These are phyloP conservation scores for Dysphania ambrosioides DNA, from an alignment of 148 eudicot genomes.

Conservation along the genomic window DNA sequence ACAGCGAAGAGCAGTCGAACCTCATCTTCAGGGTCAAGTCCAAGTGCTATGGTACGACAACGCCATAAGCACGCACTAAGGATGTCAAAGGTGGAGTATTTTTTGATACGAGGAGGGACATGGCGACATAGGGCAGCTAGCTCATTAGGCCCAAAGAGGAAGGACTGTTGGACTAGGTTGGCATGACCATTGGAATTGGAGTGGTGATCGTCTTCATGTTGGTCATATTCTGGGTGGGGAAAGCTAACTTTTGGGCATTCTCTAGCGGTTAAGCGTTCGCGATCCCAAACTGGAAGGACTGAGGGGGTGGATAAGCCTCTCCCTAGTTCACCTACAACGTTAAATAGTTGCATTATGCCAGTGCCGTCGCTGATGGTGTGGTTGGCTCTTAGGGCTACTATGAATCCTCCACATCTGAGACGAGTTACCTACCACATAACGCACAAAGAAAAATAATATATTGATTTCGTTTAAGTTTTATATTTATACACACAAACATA, in stretches of 20 bases:
- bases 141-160: conserved; percentile 32
- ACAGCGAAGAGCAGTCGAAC: conserved; percentile 24
- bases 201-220: conserved; percentile 3
- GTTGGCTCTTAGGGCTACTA: conserved; percentile 24
- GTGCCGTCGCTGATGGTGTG: conserved; percentile 33
- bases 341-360: conserved; percentile 30
- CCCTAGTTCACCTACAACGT: conserved; percentile 30
- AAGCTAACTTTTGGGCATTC: conserved; percentile 23
- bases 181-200: not conserved
- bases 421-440: conserved; percentile 23
- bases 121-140: conserved; percentile 24
- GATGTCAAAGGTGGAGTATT: conserved; percentile 32
- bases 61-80: conserved; percentile 34
- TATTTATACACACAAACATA: too few relatives aligned
- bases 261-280: conserved; percentile 28
- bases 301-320: conserved; percentile 25
- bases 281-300: conserved; percentile 25
- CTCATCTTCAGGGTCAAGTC: conserved; percentile 18
- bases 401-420: conserved; percentile 34
- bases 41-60: conserved; percentile 30
- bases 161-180: conserved; percentile 20
- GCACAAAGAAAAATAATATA: too few relatives aligned
- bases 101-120: conserved; percentile 17
- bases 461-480: too few relatives aligned
- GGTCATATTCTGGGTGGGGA: conserved; percentile 32